Evolutionary conservation across 2,329 filamentous ascomycete genomes (phyloP), one percentile per base, ranked within the genome.

Genomic region (Alternaria infectoria): DNA sequence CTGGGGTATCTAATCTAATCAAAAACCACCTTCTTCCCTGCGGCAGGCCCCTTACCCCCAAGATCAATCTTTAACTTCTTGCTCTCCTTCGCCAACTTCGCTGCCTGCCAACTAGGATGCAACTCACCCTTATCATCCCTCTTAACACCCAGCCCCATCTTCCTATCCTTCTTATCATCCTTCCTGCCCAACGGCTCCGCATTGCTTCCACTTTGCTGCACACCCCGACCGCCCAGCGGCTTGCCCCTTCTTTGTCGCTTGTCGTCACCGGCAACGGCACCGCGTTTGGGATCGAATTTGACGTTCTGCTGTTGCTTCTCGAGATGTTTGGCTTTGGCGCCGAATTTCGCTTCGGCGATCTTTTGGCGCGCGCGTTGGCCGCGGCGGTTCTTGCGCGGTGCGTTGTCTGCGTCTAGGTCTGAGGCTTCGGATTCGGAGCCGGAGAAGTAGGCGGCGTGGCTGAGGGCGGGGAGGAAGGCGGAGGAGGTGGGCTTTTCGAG

Each of bases 311-410:
- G 80, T 36, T 74, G 74, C 11, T 84, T 83, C 46, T 89, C 77
- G 4, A 89, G 52, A 73, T 93, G 91, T 69, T 89, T 91, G 2
- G 92, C 93, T 65, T 86, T 85, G 13, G 85, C 83, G 54, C 91
- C 91, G 77, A 86, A 95, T 75, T 94, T 95, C 81, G 92, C 90
- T 82, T 95, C 92, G 83, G 89, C 91, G 62, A 96, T 91, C 23
- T 89, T 87, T 75, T 92, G 91, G 9, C 92, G 87, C n/a, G 90
- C 91, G 46, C 89, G 86, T 80, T 96, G 92, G 4, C 92, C 92
- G 50, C 88, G 85, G 21, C 91, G 86, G 72, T 95, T 94, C 80
- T 93, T 94, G 70, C 88, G 88, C 0, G 84, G 80, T 1, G 83
- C 69, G 5, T 83, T 83, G 6, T 86, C 87, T 2, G 78, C 71